Conservation (phyloP, 306 rosid genomes). For the Medicago truncatula region MtrunA17r5.0-ANR NC_053042.1:36671001-36671500, state of each 20-base stretch:
- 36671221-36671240: constrained; percentile 63
- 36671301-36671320: constrained; percentile 59
- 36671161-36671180: constrained; percentile 80
- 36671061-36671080: constrained; percentile 83
- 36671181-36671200: constrained; percentile 89
- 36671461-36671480: constrained; percentile 61
- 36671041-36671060: constrained; percentile 78
- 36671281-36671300: constrained; percentile 49
- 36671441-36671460: constrained; percentile 56
- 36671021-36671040: constrained; percentile 90
- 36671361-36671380: constrained; percentile 50
- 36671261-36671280: constrained; percentile 54
- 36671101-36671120: constrained; percentile 75
- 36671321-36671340: constrained; percentile 53
- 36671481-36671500: constrained; percentile 60
- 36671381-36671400: constrained; percentile 52
- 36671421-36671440: constrained; percentile 37
- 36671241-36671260: constrained; percentile 63
- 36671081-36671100: constrained; percentile 91
- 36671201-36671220: constrained; percentile 53
- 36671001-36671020: constrained; percentile 70
- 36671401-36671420: constrained; percentile 50
- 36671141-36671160: constrained; percentile 78
- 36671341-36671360: constrained; percentile 56
- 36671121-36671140: constrained; percentile 78